A percentile compares a stretch with the other conserved stretches of the same genome.
phyloP scores from a whole-genome alignment of 1,284 basidiomycete genomes.

The Marasmius fiardii region DNA sequence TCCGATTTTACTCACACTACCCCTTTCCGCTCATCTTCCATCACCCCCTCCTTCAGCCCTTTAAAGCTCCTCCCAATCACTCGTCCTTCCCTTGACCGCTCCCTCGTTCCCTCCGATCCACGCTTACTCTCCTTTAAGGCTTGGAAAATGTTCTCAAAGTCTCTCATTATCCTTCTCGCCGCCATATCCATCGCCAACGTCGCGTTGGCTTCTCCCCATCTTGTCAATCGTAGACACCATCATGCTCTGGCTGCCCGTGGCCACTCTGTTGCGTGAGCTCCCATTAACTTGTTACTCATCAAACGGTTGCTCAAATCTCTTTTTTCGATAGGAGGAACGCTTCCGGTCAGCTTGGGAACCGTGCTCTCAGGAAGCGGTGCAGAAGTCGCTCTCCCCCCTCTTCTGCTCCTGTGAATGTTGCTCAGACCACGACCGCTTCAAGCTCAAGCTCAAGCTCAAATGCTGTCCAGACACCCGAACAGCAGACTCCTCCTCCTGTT shows the following conservation, averaged over 20 bases:
- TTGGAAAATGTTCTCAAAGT: slow-evolving; percentile 46
- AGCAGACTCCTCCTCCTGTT: slow-evolving; percentile 10
- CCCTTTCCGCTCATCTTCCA: slow-evolving; percentile 2
- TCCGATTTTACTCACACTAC: no score
- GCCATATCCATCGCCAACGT: slow-evolving; percentile 38
- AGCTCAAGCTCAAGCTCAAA: slow-evolving; percentile 16
- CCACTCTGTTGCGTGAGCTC: slow-evolving; percentile 23
- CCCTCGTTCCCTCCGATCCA: neutral
- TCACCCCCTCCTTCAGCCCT: slow-evolving; percentile 5
- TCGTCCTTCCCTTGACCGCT: slow-evolving; percentile 15
- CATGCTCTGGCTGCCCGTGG: slow-evolving; percentile 35
- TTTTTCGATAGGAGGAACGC: neutral
- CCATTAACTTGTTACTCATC: slow-evolving; percentile 11
- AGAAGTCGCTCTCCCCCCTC: slow-evolving; percentile 28
- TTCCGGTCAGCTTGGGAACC: slow-evolving; percentile 21
- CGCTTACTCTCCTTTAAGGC: slow-evolving; percentile 14
- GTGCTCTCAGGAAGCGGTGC: slow-evolving; percentile 42
- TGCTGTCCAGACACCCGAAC: slow-evolving; percentile 15
- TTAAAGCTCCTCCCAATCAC: slow-evolving; percentile 13
- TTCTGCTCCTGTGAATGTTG: slow-evolving; percentile 19
- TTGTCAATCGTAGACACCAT: slow-evolving; percentile 34
- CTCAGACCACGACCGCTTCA: slow-evolving; percentile 5
- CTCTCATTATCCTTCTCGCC: slow-evolving; percentile 43
- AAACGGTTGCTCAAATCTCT: neutral
- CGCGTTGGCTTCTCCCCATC: slow-evolving; percentile 42